phyloP scores from a whole-genome alignment of 2,329 filamentous ascomycete species.

The Nothophaeocryptopus gaeumannii region DNA sequence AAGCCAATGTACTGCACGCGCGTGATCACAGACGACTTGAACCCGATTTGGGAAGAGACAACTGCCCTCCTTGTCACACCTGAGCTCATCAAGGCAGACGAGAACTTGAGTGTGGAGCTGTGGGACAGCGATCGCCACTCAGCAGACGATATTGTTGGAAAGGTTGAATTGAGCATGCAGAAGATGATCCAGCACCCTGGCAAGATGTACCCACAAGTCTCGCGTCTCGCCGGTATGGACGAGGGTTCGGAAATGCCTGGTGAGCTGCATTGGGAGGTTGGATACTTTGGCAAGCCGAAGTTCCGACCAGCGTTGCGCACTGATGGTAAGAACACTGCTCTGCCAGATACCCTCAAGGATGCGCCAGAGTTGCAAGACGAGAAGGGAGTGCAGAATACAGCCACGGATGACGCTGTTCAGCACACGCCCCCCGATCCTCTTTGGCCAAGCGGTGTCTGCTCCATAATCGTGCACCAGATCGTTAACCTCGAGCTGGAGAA shows the following conservation, averaged over 20 bases:
- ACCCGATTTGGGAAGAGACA: constrained; percentile 88
- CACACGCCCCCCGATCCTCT: constrained; percentile 93
- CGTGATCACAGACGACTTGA: constrained; percentile 90
- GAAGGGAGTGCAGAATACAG: constrained; percentile 71
- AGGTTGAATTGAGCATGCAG: constrained; percentile 88
- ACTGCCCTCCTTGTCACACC: constrained; percentile 81
- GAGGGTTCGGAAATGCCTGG: constrained; percentile 87
- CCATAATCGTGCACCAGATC: constrained; percentile 86
- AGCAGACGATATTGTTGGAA: constrained; percentile 91
- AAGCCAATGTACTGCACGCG: constrained; percentile 98
- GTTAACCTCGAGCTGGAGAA: constrained; percentile 92
- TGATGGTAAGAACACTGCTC: constrained; percentile 75
- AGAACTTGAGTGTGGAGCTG: constrained; percentile 87
- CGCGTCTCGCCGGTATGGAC: constrained; percentile 77
- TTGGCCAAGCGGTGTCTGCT: constrained; percentile 88
- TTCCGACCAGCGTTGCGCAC: constrained; percentile 81
- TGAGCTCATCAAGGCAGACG: constrained; percentile 87
- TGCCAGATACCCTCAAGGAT: constrained; percentile 71
- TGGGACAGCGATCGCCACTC: constrained; percentile 95
- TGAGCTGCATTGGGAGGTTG: constrained; percentile 92
- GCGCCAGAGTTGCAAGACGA: constrained; percentile 79
- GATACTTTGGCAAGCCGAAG: constrained; percentile 87
- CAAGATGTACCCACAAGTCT: constrained; percentile 86
- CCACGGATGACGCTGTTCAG: constrained; percentile 77
- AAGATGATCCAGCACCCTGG: constrained; percentile 93